Conservation (phyloP, 2,329 filamentous ascomycete genomes). For the Rugonectria rugulosa region DNA sequence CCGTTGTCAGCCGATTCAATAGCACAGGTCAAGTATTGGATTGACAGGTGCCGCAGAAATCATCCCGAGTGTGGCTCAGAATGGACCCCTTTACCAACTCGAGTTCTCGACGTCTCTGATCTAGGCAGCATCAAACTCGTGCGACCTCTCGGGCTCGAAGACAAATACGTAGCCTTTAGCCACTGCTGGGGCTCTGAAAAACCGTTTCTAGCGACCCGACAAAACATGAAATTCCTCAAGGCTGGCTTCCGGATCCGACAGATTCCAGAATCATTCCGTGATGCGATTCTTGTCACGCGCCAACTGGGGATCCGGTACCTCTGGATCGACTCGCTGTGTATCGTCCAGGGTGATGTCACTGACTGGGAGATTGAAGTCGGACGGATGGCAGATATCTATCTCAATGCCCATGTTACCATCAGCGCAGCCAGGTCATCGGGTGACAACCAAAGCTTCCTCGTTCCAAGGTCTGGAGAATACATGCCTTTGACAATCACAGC, state of each 20-base stretch:
- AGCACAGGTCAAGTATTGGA: slow-evolving; percentile 9
- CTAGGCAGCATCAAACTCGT: slow-evolving; percentile 5
- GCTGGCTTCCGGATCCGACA: slow-evolving; percentile 2
- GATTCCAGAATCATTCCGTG: slow-evolving; percentile 3
- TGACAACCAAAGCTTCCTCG: neutral
- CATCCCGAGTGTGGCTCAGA: slow-evolving; percentile 3
- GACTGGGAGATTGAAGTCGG: slow-evolving; percentile 8
- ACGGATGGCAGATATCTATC: slow-evolving; percentile 4
- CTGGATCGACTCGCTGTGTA: slow-evolving; percentile 9
- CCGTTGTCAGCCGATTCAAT: slow-evolving; percentile 3
- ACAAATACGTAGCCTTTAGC: slow-evolving; percentile 10
- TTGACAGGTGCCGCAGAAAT: neutral
- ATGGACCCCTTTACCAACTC: slow-evolving; percentile 5
- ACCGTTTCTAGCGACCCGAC: neutral
- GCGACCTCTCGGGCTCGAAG: slow-evolving; percentile 4
- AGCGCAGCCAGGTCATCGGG: neutral
- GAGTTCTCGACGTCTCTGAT: slow-evolving; percentile 6
- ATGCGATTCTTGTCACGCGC: slow-evolving; percentile 6
- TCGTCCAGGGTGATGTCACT: slow-evolving; percentile 4
- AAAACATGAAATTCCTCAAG: slow-evolving; percentile 4
- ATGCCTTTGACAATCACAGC: neutral
- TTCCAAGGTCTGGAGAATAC: neutral
- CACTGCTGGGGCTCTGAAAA: slow-evolving; percentile 3
- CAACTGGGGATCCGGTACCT: slow-evolving; percentile 9
- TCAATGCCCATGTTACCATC: slow-evolving; percentile 8